phyloP scores from a whole-genome alignment of 768 basidiomycete species.

The Leucogyrophana mollusca region DNA sequence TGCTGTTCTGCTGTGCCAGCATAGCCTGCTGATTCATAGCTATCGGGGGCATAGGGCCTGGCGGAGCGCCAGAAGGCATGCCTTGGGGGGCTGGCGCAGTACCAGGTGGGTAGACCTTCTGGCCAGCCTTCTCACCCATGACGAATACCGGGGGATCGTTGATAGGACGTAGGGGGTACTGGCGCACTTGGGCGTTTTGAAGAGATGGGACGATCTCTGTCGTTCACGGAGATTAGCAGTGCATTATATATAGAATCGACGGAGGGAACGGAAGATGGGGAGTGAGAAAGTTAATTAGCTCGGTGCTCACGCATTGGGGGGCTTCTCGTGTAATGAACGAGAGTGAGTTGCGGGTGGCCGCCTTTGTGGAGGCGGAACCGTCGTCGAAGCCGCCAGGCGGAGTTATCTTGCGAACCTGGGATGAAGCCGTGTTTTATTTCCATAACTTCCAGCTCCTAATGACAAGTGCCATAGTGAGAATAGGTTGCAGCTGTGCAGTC shows the following conservation, averaged over 20 bases:
- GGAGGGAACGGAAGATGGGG: neutral
- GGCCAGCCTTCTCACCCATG: slow-evolving; percentile 68
- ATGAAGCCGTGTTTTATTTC: slow-evolving; percentile 78
- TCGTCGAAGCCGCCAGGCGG: slow-evolving; percentile 66
- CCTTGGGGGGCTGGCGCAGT: slow-evolving; percentile 30
- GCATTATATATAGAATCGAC: too few relatives aligned
- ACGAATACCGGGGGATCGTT: slow-evolving; percentile 71
- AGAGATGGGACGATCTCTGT: slow-evolving; percentile 60
- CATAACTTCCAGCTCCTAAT: slow-evolving; percentile 73
- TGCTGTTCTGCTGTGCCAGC: slow-evolving; percentile 70
- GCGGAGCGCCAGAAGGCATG: slow-evolving; percentile 24
- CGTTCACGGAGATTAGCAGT: slow-evolving; percentile 11
- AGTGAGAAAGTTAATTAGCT: slow-evolving; percentile 6
- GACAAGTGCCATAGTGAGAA: too few relatives aligned
- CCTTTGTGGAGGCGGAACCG: slow-evolving; percentile 74
- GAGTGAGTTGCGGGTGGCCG: slow-evolving; percentile 68
- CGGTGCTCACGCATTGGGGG: slow-evolving; percentile 53
- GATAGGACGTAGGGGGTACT: slow-evolving; percentile 66
- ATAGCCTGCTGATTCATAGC: slow-evolving; percentile 51
- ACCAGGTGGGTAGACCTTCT: slow-evolving; percentile 51
- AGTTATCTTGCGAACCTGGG: slow-evolving; percentile 59
- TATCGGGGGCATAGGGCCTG: slow-evolving; percentile 18
- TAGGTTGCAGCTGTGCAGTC: neutral
- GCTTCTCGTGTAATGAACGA: slow-evolving; percentile 76
- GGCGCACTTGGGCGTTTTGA: slow-evolving; percentile 60